These are phyloP conservation scores for Chlorella sp. DNA, from an alignment of 139 green algal genomes.

Conservation along the genomic window DNA sequence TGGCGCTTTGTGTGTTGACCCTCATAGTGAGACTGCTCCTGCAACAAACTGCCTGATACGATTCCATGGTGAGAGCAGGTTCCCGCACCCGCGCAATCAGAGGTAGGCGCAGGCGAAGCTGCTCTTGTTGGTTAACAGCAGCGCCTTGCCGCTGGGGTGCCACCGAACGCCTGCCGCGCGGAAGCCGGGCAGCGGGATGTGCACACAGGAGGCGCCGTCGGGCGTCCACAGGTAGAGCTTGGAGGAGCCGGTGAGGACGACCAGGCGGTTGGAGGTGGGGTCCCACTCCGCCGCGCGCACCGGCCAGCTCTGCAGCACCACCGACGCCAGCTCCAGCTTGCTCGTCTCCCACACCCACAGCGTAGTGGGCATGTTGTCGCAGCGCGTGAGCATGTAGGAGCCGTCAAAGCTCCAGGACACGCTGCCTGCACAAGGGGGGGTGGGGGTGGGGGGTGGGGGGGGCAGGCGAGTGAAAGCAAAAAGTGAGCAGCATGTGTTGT, in stretches of 20 bases:
- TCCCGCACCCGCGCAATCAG: background rate
- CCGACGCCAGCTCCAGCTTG: slow-evolving; percentile 57
- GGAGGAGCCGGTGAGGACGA: slow-evolving; percentile 47
- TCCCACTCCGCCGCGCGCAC: slow-evolving; percentile 65
- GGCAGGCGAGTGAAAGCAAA: background rate
- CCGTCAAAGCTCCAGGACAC: slow-evolving; percentile 70
- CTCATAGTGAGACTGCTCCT: no score
- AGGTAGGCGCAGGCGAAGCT: slow-evolving; percentile 75
- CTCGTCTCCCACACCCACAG: slow-evolving; percentile 85
- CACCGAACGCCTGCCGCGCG: slow-evolving; percentile 54
- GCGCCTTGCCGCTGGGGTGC: slow-evolving; percentile 40
- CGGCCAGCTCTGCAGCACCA: slow-evolving; percentile 65
- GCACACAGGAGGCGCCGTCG: slow-evolving; percentile 77
- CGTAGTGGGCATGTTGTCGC: slow-evolving; percentile 68
- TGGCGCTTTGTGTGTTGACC: no score
- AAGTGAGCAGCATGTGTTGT: no score
- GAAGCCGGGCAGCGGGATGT: slow-evolving; percentile 77
- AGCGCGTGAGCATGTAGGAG: slow-evolving; percentile 69
- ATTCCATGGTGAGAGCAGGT: no score
- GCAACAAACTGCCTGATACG: no score
- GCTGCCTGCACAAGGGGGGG: slow-evolving; percentile 32
- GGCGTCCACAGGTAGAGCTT: slow-evolving; percentile 86
- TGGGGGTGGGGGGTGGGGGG: background rate
- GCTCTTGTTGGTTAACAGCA: slow-evolving; percentile 63
- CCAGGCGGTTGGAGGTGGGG: slow-evolving; percentile 53